Percentiles rank a stretch among this genome's conserved stretches.
These are phyloP conservation scores for Puccinia polysora DNA, from an alignment of 1,284 basidiomycete species.

Conservation along the genomic window DNA sequence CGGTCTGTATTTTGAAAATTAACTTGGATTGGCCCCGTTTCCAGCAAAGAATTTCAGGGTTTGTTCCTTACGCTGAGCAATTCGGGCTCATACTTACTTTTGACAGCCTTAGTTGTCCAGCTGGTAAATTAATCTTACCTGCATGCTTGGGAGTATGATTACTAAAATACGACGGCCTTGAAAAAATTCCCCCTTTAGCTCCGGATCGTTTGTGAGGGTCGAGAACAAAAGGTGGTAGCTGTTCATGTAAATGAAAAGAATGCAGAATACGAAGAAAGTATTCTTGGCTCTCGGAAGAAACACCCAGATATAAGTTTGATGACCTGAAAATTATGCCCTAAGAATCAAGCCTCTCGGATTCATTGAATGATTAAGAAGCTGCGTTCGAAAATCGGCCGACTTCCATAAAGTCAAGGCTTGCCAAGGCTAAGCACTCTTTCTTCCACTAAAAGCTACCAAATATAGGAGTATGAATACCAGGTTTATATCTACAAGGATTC, in stretches of 20 bases:
- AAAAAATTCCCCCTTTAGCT: not conserved
- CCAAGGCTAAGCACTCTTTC: too few relatives aligned
- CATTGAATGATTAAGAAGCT: too few relatives aligned
- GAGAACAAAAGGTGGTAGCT: not conserved
- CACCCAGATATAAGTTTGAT: conserved; percentile 7
- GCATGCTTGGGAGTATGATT: too few relatives aligned
- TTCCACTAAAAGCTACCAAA: too few relatives aligned
- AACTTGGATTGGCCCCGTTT: not conserved
- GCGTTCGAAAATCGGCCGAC: too few relatives aligned
- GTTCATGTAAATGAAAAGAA: not conserved
- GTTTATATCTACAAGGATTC: too few relatives aligned
- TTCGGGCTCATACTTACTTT: conserved; percentile 1
- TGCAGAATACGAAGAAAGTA: not conserved
- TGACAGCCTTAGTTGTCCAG: conserved; percentile 5
- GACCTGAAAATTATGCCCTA: too few relatives aligned
- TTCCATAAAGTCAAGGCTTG: too few relatives aligned
- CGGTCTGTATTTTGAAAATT: not conserved
- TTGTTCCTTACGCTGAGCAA: conserved; percentile 6
- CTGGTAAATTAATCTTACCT: not conserved
- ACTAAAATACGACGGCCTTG: not conserved
- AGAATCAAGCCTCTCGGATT: too few relatives aligned
- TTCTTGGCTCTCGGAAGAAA: not conserved
- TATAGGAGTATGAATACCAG: too few relatives aligned
- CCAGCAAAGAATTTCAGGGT: not conserved
- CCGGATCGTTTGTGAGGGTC: not conserved